Percentiles rank a stretch among this genome's conserved stretches.
phyloP scores from a whole-genome alignment of 2,329 filamentous ascomycete genomes.

The Cordyceps militaris region DNA sequence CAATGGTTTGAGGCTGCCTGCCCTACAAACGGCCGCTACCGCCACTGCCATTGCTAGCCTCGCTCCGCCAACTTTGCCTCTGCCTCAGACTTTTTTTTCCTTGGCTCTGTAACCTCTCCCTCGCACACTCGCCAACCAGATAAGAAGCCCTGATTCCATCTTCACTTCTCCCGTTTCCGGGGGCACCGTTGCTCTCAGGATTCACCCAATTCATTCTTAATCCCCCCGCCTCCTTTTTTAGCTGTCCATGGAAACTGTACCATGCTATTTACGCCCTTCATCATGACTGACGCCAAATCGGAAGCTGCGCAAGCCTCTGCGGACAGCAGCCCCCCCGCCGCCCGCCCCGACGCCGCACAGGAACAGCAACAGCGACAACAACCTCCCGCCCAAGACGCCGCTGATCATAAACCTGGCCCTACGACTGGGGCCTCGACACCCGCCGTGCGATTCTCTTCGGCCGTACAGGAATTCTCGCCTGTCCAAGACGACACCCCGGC shows the following conservation, averaged over 20 bases:
- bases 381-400: neutral
- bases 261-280: constrained; percentile 4
- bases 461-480: constrained; percentile 58
- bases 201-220: neutral
- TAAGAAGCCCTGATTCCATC: neutral
- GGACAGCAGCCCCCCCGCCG: neutral
- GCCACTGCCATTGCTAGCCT: neutral
- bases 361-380: constrained; percentile 15
- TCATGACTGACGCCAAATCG: constrained; percentile 12
- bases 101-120: neutral
- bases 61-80: neutral
- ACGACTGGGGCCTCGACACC: constrained; percentile 24
- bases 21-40: neutral
- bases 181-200: constrained; percentile 2
- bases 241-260: neutral
- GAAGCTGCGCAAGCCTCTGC: constrained; percentile 5
- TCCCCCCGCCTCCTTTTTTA: neutral
- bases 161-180: neutral
- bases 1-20: neutral
- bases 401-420: constrained; percentile 18
- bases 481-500: constrained; percentile 17
- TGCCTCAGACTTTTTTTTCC: constrained; percentile 5
- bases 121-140: neutral
- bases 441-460: constrained; percentile 65
- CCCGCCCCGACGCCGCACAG: constrained; percentile 17